Conservation (phyloP, 192 early-diverging fungal genomes). For the Backusella sp. region DNA sequence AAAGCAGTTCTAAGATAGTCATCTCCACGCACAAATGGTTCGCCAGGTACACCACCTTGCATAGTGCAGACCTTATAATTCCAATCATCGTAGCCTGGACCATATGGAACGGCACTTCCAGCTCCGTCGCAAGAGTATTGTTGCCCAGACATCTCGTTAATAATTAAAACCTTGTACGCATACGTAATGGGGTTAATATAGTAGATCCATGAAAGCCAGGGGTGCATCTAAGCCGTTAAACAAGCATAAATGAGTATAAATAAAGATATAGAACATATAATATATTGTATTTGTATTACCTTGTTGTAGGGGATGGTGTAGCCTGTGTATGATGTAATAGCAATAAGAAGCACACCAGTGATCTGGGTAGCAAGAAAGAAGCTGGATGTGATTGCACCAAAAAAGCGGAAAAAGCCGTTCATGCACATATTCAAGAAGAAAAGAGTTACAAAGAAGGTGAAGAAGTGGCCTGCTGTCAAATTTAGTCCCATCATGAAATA, state of each 20-base stretch:
- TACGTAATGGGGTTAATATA: constrained; percentile 65
- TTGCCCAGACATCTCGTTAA: constrained; percentile 61
- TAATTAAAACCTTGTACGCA: constrained; percentile 55
- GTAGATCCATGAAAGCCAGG: constrained; percentile 60
- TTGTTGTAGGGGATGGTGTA: constrained; percentile 60
- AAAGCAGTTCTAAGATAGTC: constrained; percentile 56
- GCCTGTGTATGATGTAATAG: constrained; percentile 56
- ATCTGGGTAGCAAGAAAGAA: constrained; percentile 53
- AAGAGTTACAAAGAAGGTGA: constrained; percentile 50
- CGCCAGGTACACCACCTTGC: constrained; percentile 55
- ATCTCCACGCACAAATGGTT: constrained; percentile 53
- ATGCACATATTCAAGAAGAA: constrained; percentile 56
- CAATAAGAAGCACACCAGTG: constrained; percentile 51
- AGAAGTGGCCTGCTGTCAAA: constrained; percentile 41
- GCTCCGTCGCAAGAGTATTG: constrained; percentile 35
- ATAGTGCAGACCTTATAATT: constrained; percentile 57
- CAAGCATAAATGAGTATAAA: too few species aligned
- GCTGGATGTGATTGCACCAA: constrained; percentile 47
- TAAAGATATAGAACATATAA: too few species aligned
- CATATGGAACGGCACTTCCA: constrained; percentile 28
- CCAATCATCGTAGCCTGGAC: constrained; percentile 38
- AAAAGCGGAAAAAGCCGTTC: constrained; percentile 58
- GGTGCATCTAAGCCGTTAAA: too few species aligned
- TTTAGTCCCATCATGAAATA: constrained; percentile 56
- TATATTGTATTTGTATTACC: too few species aligned